Base-by-base conservation (phyloP, 2,329 filamentous ascomycete genomes). In the Paradendryphiella salina region DNA sequence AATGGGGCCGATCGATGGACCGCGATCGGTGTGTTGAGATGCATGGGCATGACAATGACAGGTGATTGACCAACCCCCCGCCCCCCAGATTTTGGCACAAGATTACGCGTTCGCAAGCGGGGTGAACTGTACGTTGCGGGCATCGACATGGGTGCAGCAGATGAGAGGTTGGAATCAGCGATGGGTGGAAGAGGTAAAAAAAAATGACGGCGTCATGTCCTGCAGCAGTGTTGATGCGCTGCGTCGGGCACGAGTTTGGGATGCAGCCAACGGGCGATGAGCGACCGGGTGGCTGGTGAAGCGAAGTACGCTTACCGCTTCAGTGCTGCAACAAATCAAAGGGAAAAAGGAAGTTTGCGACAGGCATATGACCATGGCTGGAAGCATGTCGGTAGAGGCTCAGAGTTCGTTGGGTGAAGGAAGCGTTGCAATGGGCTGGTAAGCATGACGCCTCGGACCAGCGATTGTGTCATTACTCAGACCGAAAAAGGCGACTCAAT, bases 131-230 rank as follows among this genome's bases (percentile, higher is more conserved):
- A 48, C 35, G 43, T 46, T 56, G 46, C 40, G 32, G 41, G 41
- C 28, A 39, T 31, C 18, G 39, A 45, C 32, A 42, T 23, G 36
- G 40, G 26, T 17, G 35, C 29, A 38, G 51, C 46, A 44, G 46
- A 45, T 40, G 40, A 54, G 51, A 57, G 54, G 51, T 37, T 54
- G 33, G 45, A 42, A 53, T 50, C 23, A 46, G 44, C 50, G 59
- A 61, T 55, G 53, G 55, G 56, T 56, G 60, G 60, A 56, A 61
- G 52, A 46, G 55, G 56, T 61, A 61, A 37, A 5, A 17, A 61
- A 37, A 5, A 18, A 46, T 23, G 44, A 48, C 49, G 38, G 48
- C 40, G 18, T 47, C 32, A 47, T 52, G 50, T 58, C 40, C 53
- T 57, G 55, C 55, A 52, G 57, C 31, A 40, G 28, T 36, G 45